Evolutionary conservation across 2,329 filamentous ascomycete genomes (phyloP), one percentile per base, ranked within the genome.

Genomic region (Monilinia laxa): DNA sequence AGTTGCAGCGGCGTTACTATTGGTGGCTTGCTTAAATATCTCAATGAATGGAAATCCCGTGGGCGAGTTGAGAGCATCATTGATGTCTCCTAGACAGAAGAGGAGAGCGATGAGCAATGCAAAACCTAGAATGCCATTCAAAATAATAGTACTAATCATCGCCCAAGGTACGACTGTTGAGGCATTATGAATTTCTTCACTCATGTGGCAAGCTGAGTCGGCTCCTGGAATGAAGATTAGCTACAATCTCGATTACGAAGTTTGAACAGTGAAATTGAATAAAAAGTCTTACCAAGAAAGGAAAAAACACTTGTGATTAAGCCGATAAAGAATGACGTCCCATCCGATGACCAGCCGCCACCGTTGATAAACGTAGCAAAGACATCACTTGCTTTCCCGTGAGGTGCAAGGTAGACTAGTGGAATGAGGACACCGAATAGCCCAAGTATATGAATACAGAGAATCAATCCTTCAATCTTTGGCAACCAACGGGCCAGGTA

Each of bases 1-100:
- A 20, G 80, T 81, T 2, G 82, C 80, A 2, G 79, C 82, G 0
- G 76, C 77, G 9, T 75, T 72, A 23, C 57, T 68, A 76, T 85
- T 80, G 10, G 80, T 79, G 12, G 80, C 81, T 3, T 82, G 80
- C 1, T 78, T 80, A 67, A 86, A 85, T 53, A 86, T 81, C 31
- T 82, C 79, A 71, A 82, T 78, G 74, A 83, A 80, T 3, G 83
- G 80, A 0, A 79, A 79, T 28, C 65, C 60, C 6, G 80, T 82
- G 0, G 77, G 73, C 0, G 78, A 76, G 5, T 73, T 65, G 4
- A 84, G 74, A 2, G 80, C 75, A 55, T 72, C 73, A 5, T 76
- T 75, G 25, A 79, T 71, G 12, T 74, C 73, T 0, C 72, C 76
- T 23, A 79, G 73, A 4, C 76, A 76, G 20, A 79, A 78, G 25